phyloP scores from a whole-genome alignment of 441 rosid species.

The Populus hybrid region DNA sequence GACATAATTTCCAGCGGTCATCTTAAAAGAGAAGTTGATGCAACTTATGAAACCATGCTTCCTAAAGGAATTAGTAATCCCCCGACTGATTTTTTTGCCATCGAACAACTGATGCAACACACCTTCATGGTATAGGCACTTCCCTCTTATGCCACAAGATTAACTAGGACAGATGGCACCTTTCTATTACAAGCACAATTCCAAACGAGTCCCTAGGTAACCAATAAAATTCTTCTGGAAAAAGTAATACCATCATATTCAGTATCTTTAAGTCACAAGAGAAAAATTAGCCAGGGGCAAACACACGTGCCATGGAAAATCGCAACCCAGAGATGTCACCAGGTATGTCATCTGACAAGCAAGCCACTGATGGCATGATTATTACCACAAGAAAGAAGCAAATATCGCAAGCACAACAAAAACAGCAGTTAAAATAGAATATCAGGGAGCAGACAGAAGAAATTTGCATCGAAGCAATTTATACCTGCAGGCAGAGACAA shows the following conservation, averaged over 20 bases:
- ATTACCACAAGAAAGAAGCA: neutral
- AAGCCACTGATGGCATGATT: neutral
- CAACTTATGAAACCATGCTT: neutral
- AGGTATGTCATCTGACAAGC: neutral
- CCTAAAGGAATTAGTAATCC: neutral
- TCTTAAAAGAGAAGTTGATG: neutral
- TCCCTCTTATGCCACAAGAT: neutral
- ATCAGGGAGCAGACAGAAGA: neutral
- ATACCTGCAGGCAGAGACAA: conserved; percentile 95
- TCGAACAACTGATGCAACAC: neutral
- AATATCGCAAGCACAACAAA: neutral
- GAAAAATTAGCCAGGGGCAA: neutral
- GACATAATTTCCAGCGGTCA: neutral
- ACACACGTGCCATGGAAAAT: neutral
- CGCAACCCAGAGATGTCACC: neutral
- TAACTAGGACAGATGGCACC: neutral
- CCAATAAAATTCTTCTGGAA: neutral
- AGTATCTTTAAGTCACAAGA: neutral
- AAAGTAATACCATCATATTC: neutral
- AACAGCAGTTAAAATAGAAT: neutral
- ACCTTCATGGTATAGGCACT: neutral
- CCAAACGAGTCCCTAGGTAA: neutral
- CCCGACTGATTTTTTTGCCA: neutral
- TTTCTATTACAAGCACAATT: neutral
- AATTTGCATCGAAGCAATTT: conserved; percentile 8